phyloP scores from a whole-genome alignment of 495 filamentous ascomycete genomes.

The Jackrogersella multiformis region DNA sequence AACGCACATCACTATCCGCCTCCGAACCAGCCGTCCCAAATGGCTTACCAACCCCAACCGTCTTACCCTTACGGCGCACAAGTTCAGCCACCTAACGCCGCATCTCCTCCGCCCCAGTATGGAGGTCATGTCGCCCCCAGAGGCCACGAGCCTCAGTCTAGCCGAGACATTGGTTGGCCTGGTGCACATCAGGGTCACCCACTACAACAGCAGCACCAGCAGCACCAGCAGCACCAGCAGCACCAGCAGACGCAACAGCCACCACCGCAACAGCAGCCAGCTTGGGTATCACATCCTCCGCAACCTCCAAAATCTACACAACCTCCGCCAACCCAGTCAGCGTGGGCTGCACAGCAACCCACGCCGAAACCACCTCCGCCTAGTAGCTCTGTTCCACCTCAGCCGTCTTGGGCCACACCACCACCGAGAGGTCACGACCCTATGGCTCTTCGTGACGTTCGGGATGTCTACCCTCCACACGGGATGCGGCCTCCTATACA shows the following conservation, averaged over 20 bases:
- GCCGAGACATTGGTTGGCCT: slow-evolving; percentile 45
- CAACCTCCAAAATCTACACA: slow-evolving; percentile 52
- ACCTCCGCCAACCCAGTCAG: slow-evolving; percentile 49
- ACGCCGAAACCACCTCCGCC: slow-evolving; percentile 51
- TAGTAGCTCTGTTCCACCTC: slow-evolving; percentile 50
- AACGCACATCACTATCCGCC: slow-evolving; percentile 51
- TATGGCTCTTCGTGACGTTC: slow-evolving; percentile 44
- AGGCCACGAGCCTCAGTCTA: slow-evolving; percentile 44
- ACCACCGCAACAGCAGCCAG: slow-evolving; percentile 41
- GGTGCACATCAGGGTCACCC: slow-evolving; percentile 36
- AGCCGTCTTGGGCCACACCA: slow-evolving; percentile 50
- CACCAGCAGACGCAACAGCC: slow-evolving; percentile 33
- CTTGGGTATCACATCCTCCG: slow-evolving; percentile 49
- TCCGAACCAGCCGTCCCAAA: slow-evolving; percentile 43
- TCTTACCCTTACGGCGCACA: slow-evolving; percentile 46
- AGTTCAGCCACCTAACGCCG: slow-evolving; percentile 43
- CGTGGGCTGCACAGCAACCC: slow-evolving; percentile 57
- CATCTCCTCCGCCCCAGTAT: slow-evolving; percentile 52
- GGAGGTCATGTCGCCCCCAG: slow-evolving; percentile 42
- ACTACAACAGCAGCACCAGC: slow-evolving; percentile 47
- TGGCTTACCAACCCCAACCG: slow-evolving; percentile 46
- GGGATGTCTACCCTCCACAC: slow-evolving; percentile 46
- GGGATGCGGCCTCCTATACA: slow-evolving; percentile 45
- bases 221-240: slow-evolving; percentile 40
- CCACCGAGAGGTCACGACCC: slow-evolving; percentile 51